Conservation (phyloP, 768 basidiomycete genomes). For the Amanita thiersii region DNA sequence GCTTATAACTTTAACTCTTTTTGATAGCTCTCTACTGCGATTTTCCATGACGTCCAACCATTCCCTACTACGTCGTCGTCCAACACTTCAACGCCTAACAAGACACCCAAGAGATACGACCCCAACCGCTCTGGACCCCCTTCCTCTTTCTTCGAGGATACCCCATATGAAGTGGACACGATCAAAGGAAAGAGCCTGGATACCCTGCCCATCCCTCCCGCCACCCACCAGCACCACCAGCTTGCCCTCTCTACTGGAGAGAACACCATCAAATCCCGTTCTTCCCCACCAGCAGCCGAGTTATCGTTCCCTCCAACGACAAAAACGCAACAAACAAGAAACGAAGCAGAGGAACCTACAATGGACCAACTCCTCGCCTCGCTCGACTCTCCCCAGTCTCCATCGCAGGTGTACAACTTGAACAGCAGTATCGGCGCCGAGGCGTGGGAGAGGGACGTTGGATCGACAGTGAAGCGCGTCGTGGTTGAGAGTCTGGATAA, state of each 20-base stretch:
- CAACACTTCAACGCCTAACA: too few relatives aligned
- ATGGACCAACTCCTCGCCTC: slow-evolving; percentile 1
- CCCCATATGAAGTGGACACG: too few relatives aligned
- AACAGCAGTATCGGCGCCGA: not conserved
- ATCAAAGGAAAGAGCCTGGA: not conserved
- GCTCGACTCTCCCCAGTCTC: not conserved
- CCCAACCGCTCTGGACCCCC: too few relatives aligned
- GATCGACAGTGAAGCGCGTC: slow-evolving; percentile 3
- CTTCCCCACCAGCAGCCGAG: too few relatives aligned
- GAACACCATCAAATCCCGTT: not conserved
- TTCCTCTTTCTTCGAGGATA: too few relatives aligned
- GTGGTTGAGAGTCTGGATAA: not conserved
- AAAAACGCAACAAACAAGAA: not conserved
- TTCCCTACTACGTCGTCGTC: too few relatives aligned
- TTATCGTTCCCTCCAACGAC: not conserved
- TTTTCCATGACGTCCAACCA: too few relatives aligned
- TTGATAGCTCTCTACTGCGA: too few relatives aligned
- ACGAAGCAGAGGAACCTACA: not conserved
- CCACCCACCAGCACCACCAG: not conserved
- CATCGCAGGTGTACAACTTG: too few relatives aligned
- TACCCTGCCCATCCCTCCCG: not conserved
- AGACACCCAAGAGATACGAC: too few relatives aligned
- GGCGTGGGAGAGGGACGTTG: slow-evolving; percentile 2
- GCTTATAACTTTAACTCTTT: too few relatives aligned
- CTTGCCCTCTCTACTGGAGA: not conserved